These are phyloP conservation scores for maize (Zea mays) DNA, from an alignment of 176 grass and related monocot species.

Conservation along the genomic window DNA sequence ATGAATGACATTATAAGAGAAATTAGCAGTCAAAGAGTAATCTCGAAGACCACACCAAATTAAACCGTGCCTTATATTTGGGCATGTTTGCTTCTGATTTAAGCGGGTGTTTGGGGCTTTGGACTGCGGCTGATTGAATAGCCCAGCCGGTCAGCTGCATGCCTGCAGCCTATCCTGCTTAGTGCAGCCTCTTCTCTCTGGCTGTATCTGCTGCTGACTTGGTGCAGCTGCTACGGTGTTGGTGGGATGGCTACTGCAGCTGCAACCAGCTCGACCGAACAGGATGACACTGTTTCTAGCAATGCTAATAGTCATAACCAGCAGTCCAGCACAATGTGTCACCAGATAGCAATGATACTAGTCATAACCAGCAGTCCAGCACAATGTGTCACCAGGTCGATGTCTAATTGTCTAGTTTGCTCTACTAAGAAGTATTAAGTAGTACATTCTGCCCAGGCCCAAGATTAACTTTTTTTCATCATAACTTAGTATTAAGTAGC, in stretches of 20 bases:
- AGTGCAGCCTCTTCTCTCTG: too few relatives aligned
- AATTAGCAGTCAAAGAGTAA: neutral
- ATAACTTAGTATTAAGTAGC: neutral
- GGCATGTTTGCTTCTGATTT: neutral
- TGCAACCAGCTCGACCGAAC: too few relatives aligned
- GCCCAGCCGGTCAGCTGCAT: too few relatives aligned
- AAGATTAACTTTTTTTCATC: neutral
- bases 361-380: neutral
- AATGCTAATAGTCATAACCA: neutral
- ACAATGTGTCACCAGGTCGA: neutral
- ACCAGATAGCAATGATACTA: neutral
- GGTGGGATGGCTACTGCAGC: too few relatives aligned
- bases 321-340: neutral
- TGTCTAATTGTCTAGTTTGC: neutral
- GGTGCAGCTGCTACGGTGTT: too few relatives aligned
- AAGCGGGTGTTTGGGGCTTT: neutral
- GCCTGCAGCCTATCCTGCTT: too few relatives aligned
- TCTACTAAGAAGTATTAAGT: neutral
- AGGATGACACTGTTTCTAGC: too few relatives aligned
- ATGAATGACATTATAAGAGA: neutral
- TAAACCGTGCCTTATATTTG: neutral
- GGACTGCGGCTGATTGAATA: too few relatives aligned
- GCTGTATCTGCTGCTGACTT: too few relatives aligned
- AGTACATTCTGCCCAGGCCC: conserved; percentile 9
- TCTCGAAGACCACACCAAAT: neutral